Conservation (phyloP, 2,329 filamentous ascomycete species). For the Paecilomyces variotii region DNA sequence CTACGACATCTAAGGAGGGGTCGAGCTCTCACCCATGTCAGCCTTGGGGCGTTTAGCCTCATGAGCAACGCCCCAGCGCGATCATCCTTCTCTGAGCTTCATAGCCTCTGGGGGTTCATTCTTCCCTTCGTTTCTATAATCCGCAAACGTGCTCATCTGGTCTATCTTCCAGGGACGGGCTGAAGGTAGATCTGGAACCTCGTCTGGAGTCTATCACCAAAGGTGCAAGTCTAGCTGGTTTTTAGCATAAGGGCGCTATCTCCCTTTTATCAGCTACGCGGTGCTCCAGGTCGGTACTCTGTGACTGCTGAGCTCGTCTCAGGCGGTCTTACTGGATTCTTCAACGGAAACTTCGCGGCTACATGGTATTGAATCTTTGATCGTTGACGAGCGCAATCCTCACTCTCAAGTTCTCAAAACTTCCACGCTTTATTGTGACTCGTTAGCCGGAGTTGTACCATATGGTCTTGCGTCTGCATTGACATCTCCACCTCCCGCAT, state of each 20-base stretch:
- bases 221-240: not conserved
- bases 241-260: not conserved
- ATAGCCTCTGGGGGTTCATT: not conserved
- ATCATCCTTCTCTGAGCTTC: not conserved
- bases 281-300: not conserved
- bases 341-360: not conserved
- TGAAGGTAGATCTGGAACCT: not conserved
- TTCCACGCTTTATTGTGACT: not conserved
- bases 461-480: not conserved
- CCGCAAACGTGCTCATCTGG: not conserved
- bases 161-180: not conserved
- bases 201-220: not conserved
- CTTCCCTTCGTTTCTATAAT: not conserved
- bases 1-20: conserved; percentile 1
- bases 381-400: not conserved
- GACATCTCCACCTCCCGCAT: not conserved
- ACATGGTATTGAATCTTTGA: not conserved
- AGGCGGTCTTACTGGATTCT: not conserved
- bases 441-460: not conserved
- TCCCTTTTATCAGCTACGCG: conserved; percentile 2
- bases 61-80: not conserved
- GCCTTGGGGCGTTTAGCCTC: conserved; percentile 3
- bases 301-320: not conserved
- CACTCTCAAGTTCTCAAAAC: not conserved
- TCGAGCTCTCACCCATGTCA: conserved; percentile 6